Percentiles rank a stretch among this genome's conserved stretches.
Conservation (phyloP, 2,329 filamentous ascomycete genomes). For the Colletotrichum godetiae region DNA sequence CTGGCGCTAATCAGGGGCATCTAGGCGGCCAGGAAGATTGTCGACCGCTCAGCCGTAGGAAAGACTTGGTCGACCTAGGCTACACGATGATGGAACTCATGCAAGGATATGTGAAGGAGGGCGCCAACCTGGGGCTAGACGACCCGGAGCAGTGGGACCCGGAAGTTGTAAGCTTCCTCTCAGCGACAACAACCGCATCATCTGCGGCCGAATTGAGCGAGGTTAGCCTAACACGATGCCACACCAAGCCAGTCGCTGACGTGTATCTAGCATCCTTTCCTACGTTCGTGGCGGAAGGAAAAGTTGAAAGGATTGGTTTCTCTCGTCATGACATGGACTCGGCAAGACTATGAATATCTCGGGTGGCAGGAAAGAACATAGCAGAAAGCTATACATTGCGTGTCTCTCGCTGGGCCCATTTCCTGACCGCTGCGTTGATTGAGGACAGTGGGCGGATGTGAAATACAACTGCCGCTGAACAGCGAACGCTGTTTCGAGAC, state of each 20-base stretch:
- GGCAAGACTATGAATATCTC: conserved; percentile 10
- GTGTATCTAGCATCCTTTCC: not conserved
- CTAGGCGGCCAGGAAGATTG: conserved; percentile 4
- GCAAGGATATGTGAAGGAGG: conserved; percentile 5
- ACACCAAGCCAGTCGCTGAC: not conserved
- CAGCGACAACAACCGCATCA: not conserved
- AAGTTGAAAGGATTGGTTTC: conserved; percentile 11
- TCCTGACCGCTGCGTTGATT: no score
- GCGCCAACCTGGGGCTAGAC: not conserved
- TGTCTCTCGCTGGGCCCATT: no score
- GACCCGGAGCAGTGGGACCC: conserved; percentile 1
- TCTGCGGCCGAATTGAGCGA: conserved; percentile 1
- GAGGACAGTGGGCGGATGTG: no score
- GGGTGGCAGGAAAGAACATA: not conserved
- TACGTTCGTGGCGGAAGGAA: conserved; percentile 12
- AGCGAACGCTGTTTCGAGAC: no score
- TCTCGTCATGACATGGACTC: conserved; percentile 6
- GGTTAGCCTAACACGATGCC: not conserved
- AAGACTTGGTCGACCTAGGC: conserved; percentile 1
- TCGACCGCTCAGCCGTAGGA: not conserved
- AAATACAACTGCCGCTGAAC: no score
- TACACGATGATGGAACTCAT: conserved; percentile 1
- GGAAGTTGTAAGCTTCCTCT: conserved; percentile 2
- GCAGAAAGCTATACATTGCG: not conserved
- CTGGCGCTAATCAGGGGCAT: not conserved